Evolutionary conservation across 306 rosid genomes (phyloP).

Genomic region (Crotalaria pallida): DNA sequence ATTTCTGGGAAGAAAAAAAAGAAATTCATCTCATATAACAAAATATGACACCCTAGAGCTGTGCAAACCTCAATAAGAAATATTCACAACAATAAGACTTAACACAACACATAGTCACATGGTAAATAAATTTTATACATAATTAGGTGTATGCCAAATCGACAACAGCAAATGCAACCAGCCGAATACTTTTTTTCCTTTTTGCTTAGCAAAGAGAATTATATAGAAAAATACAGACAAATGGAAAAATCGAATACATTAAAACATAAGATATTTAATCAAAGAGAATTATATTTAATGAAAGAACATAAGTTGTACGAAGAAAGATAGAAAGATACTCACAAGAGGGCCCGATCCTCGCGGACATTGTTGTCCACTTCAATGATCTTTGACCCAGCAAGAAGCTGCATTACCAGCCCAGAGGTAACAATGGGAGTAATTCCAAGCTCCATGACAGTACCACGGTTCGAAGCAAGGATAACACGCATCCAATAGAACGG

Average conservation of each 20-base stretch:
- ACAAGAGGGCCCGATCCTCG: slow-evolving; percentile 93
- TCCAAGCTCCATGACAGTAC: slow-evolving; percentile 97
- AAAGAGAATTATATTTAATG: neutral
- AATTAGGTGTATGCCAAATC: slow-evolving; percentile 1
- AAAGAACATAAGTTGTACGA: neutral
- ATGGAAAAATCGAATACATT: no score
- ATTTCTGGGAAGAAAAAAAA: slow-evolving; percentile 36
- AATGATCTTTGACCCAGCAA: slow-evolving; percentile 85
- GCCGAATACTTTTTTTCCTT: no score
- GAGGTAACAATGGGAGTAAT: slow-evolving; percentile 94
- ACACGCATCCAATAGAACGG: slow-evolving; percentile 98
- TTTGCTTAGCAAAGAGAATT: no score
- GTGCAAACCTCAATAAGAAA: neutral
- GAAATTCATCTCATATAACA: neutral
- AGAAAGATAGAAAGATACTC: slow-evolving; percentile 28
- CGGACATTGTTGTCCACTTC: slow-evolving; percentile 93
- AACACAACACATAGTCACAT: neutral
- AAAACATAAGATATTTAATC: neutral
- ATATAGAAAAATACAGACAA: neutral
- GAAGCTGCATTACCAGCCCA: slow-evolving; percentile 87
- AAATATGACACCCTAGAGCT: neutral
- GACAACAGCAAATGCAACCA: neutral
- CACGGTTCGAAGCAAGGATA: slow-evolving; percentile 88
- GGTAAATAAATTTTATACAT: neutral
- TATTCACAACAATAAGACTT: neutral